phyloP scores from a whole-genome alignment of 306 rosid species.

The Neltuma alba region DNA sequence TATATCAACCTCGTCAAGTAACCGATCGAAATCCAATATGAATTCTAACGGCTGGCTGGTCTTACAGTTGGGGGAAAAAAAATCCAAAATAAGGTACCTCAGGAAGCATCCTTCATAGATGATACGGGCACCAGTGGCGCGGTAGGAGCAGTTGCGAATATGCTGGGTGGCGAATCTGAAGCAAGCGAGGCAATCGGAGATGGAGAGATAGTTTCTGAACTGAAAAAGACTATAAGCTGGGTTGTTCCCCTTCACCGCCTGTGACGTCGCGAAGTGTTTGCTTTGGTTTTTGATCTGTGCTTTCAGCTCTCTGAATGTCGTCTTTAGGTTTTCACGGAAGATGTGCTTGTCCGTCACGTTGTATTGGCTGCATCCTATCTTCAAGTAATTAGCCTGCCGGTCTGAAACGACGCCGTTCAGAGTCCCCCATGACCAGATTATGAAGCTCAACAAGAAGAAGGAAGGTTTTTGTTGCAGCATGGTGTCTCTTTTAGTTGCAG shows the following conservation, averaged over 20 bases:
- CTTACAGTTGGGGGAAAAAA: neutral
- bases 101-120: constrained; percentile 73
- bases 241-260: constrained; percentile 36
- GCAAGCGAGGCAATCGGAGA: constrained; percentile 53
- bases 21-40: no score
- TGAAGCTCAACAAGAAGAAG: neutral
- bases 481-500: neutral
- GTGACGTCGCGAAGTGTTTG: constrained; percentile 52
- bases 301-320: constrained; percentile 42
- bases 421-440: constrained; percentile 15
- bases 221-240: constrained; percentile 52
- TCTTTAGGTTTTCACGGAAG: constrained; percentile 48
- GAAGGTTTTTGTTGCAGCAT: neutral
- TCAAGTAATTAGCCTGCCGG: constrained; percentile 41
- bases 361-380: constrained; percentile 55
- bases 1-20: no score
- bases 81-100: constrained; percentile 41
- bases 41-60: neutral
- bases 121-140: constrained; percentile 60
- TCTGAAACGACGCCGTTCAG: constrained; percentile 31
- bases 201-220: constrained; percentile 62
- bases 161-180: constrained; percentile 39
- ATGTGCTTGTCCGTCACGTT: constrained; percentile 36
- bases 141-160: constrained; percentile 56
- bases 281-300: constrained; percentile 34